Evolutionary conservation across 2,329 filamentous ascomycete genomes (phyloP).

Genomic region (Ampelomyces quisqualis): DNA sequence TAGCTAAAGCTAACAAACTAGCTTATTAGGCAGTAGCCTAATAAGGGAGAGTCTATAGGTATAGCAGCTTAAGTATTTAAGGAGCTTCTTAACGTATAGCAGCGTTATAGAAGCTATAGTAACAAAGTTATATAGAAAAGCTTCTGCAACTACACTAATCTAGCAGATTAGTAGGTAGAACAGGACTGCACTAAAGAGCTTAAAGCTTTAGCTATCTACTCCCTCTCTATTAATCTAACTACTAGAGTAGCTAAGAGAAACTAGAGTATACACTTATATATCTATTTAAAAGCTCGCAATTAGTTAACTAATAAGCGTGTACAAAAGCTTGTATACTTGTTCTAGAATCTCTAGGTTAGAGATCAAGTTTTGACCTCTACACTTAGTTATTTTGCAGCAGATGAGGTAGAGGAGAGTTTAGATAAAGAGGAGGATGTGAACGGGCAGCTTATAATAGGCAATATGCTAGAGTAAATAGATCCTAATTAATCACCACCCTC

Average conservation of each 20-base stretch:
- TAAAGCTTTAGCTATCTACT: not conserved
- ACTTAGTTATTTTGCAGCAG: slow-evolving; percentile 33
- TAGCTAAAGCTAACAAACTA: no score
- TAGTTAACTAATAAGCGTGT: no score
- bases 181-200: not conserved
- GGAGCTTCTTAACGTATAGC: not conserved
- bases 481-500: no score
- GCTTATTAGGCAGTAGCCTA: not conserved
- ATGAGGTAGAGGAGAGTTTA: no score
- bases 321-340: no score
- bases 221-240: not conserved
- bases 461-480: no score
- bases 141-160: not conserved
- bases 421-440: no score
- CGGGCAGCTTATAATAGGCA: no score
- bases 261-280: not conserved
- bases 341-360: no score
- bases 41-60: not conserved
- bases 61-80: not conserved
- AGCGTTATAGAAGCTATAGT: not conserved
- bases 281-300: not conserved
- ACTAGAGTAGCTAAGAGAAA: not conserved
- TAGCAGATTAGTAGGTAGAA: not conserved
- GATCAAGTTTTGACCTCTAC: no score
- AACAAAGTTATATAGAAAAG: not conserved